Evolutionary conservation across 1,284 basidiomycete genomes (phyloP).

Genomic region (Leccinum fuscescens): DNA sequence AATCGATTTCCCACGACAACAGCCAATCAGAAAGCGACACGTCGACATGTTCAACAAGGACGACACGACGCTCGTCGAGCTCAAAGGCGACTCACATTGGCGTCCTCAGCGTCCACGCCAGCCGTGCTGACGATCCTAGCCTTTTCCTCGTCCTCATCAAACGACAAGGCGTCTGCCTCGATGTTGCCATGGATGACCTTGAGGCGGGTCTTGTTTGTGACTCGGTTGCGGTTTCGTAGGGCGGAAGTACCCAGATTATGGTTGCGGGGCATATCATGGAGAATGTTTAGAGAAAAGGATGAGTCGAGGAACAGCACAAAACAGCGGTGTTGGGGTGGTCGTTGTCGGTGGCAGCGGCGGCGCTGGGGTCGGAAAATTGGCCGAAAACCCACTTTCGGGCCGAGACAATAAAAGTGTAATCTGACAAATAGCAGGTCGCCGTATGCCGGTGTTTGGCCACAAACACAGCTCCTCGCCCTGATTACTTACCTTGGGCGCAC

Average conservation of each 20-base stretch:
- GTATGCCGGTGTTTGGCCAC: conserved; percentile 34
- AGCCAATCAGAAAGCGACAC: conserved; percentile 51
- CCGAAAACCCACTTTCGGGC: conserved; percentile 40
- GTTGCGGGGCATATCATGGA: conserved; percentile 81
- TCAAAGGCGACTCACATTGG: conserved; percentile 66
- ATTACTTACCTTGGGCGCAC: conserved; percentile 26
- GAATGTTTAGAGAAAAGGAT: conserved; percentile 29
- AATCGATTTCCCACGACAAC: conserved; percentile 45
- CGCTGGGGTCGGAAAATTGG: conserved; percentile 40
- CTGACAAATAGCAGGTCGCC: conserved; percentile 32
- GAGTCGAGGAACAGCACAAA: conserved; percentile 14
- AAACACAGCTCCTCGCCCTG: conserved; percentile 26
- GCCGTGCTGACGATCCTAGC: conserved; percentile 59
- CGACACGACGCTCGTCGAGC: conserved; percentile 35
- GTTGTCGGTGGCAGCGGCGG: conserved; percentile 39
- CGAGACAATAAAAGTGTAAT: conserved; percentile 35
- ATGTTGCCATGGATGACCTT: conserved; percentile 77
- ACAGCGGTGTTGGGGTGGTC: conserved; percentile 22
- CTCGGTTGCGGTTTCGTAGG: conserved; percentile 80
- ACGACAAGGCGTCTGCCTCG: conserved; percentile 78
- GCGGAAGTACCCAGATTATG: conserved; percentile 69
- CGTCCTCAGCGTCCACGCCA: conserved; percentile 85
- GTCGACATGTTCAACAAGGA: conserved; percentile 44
- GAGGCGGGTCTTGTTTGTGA: conserved; percentile 89
- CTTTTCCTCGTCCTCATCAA: conserved; percentile 82